Conservation (phyloP, 345 rosid genomes). For the Eucalyptus grandis region DNA sequence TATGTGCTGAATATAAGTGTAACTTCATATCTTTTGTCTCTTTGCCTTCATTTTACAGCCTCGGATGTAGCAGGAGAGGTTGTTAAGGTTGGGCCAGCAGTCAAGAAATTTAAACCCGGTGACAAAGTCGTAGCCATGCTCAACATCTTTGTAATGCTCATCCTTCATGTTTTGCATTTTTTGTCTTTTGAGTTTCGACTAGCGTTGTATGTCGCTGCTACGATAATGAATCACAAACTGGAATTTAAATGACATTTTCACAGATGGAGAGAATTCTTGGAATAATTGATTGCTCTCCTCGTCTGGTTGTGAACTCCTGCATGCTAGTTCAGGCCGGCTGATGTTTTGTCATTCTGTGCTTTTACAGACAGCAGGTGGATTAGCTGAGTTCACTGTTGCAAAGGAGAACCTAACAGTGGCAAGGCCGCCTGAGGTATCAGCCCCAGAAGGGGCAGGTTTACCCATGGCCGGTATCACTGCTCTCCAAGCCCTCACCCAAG, state of each 20-base stretch:
- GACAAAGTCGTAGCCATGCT: conserved; percentile 21
- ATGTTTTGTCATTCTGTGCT: neutral
- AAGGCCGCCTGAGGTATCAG: conserved; percentile 52
- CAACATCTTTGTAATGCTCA: neutral
- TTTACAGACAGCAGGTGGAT: conserved; percentile 27
- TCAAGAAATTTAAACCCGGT: conserved; percentile 10
- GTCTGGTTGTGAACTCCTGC: neutral
- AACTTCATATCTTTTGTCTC: neutral
- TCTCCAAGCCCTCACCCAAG: neutral
- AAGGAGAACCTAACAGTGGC: conserved; percentile 35
- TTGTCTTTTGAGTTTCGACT: neutral
- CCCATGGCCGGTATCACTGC: conserved; percentile 54
- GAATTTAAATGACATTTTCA: neutral
- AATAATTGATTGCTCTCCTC: neutral
- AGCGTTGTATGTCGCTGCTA: neutral
- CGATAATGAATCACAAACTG: neutral
- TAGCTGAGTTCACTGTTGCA: conserved; percentile 60
- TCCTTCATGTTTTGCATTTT: neutral
- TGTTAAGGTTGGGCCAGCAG: conserved; percentile 16
- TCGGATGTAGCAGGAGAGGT: conserved; percentile 29
- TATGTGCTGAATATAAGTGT: neutral
- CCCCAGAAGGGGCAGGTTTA: conserved; percentile 57
- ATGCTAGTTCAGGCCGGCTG: neutral
- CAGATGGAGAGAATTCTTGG: neutral
- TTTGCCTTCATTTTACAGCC: neutral